phyloP scores from a whole-genome alignment of 352 stramenopile species.

The Pythium sp. region DNA sequence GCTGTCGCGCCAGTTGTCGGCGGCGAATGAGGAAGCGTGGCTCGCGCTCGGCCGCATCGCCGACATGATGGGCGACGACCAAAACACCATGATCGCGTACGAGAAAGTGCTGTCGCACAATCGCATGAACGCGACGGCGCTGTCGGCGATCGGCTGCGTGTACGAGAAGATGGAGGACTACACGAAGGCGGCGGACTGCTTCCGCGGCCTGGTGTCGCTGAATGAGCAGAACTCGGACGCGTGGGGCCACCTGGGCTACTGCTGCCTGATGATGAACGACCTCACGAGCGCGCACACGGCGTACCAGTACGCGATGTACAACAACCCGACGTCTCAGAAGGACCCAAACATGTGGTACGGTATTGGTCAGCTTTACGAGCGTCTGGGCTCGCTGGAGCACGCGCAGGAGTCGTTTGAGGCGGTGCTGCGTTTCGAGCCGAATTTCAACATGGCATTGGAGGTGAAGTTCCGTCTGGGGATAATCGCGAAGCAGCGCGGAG shows the following conservation, averaged over 20 bases:
- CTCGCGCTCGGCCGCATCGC: constrained; percentile 78
- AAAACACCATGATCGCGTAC: constrained; percentile 87
- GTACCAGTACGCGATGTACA: constrained; percentile 85
- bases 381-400: constrained; percentile 78
- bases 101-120: constrained; percentile 89
- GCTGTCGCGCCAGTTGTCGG: constrained; percentile 68
- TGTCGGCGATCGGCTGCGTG: constrained; percentile 83
- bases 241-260: constrained; percentile 84
- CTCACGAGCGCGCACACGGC: constrained; percentile 8
- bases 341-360: constrained; percentile 88
- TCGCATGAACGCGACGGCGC: constrained; percentile 74
- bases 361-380: constrained; percentile 85
- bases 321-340: constrained; percentile 86
- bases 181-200: constrained; percentile 85
- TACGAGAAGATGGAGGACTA: constrained; percentile 88
- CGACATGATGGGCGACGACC: constrained; percentile 89
- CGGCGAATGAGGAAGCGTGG: constrained; percentile 82
- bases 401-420: constrained; percentile 85
- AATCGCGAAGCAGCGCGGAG: background rate
- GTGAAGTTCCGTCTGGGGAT: constrained; percentile 83
- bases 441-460: constrained; percentile 87
- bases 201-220: constrained; percentile 77
- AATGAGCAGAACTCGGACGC: constrained; percentile 86
- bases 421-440: constrained; percentile 80
- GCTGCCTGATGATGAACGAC: constrained; percentile 89